Conservation (phyloP, 73 alveolate species). For the Paramecium biaurelia region DNA sequence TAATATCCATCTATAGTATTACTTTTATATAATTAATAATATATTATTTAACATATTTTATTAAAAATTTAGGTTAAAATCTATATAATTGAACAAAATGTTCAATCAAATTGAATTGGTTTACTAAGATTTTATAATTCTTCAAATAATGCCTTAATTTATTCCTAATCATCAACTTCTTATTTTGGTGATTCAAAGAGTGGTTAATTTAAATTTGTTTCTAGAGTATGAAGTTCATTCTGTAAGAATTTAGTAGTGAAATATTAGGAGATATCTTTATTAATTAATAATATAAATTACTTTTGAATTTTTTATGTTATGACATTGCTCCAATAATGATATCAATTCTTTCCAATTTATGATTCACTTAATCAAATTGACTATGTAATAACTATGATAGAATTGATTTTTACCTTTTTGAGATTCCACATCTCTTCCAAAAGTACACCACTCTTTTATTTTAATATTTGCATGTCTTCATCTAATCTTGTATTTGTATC, state of each 20-base stretch:
- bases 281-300: background rate
- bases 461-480: constrained; percentile 20
- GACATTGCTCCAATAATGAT: constrained; percentile 50
- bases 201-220: constrained; percentile 16
- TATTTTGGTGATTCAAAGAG: constrained; percentile 31
- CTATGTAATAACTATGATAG: constrained; percentile 6
- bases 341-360: constrained; percentile 30
- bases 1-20: too few relatives aligned
- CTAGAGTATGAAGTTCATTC: constrained; percentile 17
- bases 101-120: constrained; percentile 42
- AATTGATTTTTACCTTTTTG: background rate
- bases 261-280: constrained; percentile 30
- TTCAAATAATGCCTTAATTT: constrained; percentile 30
- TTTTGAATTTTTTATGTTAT: constrained; percentile 23
- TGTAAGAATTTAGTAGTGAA: constrained; percentile 31
- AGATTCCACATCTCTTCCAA: constrained; percentile 56
- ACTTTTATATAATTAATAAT: too few relatives aligned
- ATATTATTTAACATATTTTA: too few relatives aligned
- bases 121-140: constrained; percentile 23
- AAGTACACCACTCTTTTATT: constrained; percentile 7
- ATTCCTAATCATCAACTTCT: constrained; percentile 28
- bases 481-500: constrained; percentile 40
- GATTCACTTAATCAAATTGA: constrained; percentile 38
- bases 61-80: background rate
- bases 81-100: background rate